phyloP scores from a whole-genome alignment of 164 flowering plant species.

The Dillenia turbinata region DNA sequence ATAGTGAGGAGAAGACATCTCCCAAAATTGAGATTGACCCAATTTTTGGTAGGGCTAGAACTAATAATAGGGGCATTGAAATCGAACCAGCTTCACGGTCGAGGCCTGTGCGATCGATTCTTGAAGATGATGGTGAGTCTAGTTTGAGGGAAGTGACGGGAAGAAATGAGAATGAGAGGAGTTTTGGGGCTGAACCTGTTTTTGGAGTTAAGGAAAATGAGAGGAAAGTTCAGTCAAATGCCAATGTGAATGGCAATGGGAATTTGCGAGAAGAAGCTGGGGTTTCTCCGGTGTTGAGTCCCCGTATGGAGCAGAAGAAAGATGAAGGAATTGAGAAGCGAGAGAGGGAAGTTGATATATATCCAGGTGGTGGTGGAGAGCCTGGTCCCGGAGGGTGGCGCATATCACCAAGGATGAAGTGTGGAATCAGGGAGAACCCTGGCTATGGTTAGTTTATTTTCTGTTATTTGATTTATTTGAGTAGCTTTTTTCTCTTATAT shows the following conservation, averaged over 20 bases:
- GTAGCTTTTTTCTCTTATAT: background rate
- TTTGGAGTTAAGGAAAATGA: slow-evolving; percentile 23
- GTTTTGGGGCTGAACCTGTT: slow-evolving; percentile 26
- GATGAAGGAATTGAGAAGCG: slow-evolving; percentile 27
- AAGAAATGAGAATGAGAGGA: slow-evolving; percentile 32
- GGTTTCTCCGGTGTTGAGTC: slow-evolving; percentile 5
- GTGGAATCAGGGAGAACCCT: slow-evolving; percentile 70
- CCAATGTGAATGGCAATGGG: slow-evolving; percentile 17
- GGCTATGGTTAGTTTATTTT: slow-evolving; percentile 60
- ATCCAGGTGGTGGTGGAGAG: slow-evolving; percentile 39
- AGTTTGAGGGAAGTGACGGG: slow-evolving; percentile 22
- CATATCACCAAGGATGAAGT: slow-evolving; percentile 34
- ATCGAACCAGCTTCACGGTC: slow-evolving; percentile 41
- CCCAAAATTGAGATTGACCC: slow-evolving; percentile 83
- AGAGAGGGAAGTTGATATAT: slow-evolving; percentile 28
- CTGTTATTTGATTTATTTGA: background rate
- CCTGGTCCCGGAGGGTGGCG: slow-evolving; percentile 28
- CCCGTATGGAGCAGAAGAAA: slow-evolving; percentile 30
- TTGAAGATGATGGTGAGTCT: slow-evolving; percentile 20
- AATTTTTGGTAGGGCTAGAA: slow-evolving; percentile 49
- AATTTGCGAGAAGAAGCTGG: slow-evolving; percentile 19
- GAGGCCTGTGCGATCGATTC: slow-evolving; percentile 15
- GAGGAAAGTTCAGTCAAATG: slow-evolving; percentile 23
- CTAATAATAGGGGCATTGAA: slow-evolving; percentile 26
- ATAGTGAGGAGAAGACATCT: slow-evolving; percentile 35